A percentile compares a stretch with the other conserved stretches of the same genome.
Evolutionary conservation across 768 basidiomycete genomes (phyloP).

Genomic region (Arthromyces matolae): DNA sequence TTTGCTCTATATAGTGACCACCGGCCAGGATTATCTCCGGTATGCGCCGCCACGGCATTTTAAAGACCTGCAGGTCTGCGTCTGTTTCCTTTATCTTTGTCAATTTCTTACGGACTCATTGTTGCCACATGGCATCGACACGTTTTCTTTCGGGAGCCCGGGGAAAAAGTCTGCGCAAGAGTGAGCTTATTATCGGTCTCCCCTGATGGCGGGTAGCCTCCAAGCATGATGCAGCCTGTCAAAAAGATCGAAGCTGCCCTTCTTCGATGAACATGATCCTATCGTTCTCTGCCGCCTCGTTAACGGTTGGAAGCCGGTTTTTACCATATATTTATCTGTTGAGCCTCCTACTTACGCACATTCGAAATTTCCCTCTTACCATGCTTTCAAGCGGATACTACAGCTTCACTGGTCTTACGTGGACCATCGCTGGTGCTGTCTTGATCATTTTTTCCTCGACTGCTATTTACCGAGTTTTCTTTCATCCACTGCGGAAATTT

Average conservation of each 20-base stretch:
- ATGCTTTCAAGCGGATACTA: background rate
- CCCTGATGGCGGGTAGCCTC: constrained; percentile 9
- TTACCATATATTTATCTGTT: constrained; percentile 6
- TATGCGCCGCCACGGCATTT: no score
- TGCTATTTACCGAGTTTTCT: constrained; percentile 23
- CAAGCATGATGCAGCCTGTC: constrained; percentile 6
- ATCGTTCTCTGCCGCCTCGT: constrained; percentile 5
- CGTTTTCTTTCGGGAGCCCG: constrained; percentile 2
- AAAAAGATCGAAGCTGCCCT: constrained; percentile 7
- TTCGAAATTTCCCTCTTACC: background rate
- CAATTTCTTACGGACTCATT: constrained; percentile 2
- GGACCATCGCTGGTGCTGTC: background rate
- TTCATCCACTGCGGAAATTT: constrained; percentile 31
- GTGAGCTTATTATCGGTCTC: constrained; percentile 9
- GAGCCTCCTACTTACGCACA: no score
- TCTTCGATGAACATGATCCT: constrained; percentile 8
- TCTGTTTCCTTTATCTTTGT: no score
- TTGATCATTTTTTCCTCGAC: constrained; percentile 11
- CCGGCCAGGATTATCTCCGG: no score
- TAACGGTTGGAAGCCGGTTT: constrained; percentile 13
- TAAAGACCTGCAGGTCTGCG: no score
- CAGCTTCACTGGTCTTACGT: background rate
- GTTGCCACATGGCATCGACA: constrained; percentile 12
- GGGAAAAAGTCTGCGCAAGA: constrained; percentile 5
- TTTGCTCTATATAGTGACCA: no score